These are phyloP conservation scores for Tubosaeta sp. DNA, from an alignment of 768 basidiomycete species.

Conservation along the genomic window DNA sequence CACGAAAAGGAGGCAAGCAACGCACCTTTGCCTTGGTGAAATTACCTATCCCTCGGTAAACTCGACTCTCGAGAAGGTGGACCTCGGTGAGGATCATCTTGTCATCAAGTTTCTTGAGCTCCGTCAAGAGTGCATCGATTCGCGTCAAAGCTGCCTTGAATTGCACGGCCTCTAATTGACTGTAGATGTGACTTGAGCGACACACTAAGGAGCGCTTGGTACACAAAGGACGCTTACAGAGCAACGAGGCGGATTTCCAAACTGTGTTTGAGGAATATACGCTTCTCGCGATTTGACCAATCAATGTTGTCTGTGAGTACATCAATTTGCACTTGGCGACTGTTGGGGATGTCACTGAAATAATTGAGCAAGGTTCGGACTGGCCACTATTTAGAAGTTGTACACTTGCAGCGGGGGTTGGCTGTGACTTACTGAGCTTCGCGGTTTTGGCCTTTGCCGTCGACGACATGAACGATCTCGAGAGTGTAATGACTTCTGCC, in stretches of 20 bases:
- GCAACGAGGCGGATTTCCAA: conserved; percentile 84
- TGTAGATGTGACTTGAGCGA: conserved; percentile 23
- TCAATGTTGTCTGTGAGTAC: conserved; percentile 88
- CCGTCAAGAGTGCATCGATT: conserved; percentile 85
- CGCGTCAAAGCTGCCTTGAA: conserved; percentile 75
- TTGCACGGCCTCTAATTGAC: conserved; percentile 70
- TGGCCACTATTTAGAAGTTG: conserved; percentile 25
- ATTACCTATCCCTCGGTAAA: conserved; percentile 87
- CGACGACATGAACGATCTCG: conserved; percentile 84
- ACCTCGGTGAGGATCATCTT: conserved; percentile 98
- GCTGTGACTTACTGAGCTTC: conserved; percentile 65
- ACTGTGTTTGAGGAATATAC: conserved; percentile 93
- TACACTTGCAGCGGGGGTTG: neutral
- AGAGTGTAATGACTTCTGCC: conserved; percentile 80
- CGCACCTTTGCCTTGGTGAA: conserved; percentile 83
- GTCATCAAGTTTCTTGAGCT: conserved; percentile 91
- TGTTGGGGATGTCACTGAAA: conserved; percentile 75
- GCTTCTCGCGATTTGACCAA: conserved; percentile 89
- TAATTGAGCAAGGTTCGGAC: conserved; percentile 92
- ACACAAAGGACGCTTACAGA: conserved; percentile 42
- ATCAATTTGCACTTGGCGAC: conserved; percentile 69
- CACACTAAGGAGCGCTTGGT: neutral
- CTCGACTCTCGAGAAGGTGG: conserved; percentile 87
- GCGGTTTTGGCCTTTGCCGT: conserved; percentile 97
- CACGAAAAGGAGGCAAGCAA: neutral